Evolutionary conservation across 2,329 filamentous ascomycete genomes (phyloP), one percentile per base, ranked within the genome.

Genomic region (Endocalyx cinctus): DNA sequence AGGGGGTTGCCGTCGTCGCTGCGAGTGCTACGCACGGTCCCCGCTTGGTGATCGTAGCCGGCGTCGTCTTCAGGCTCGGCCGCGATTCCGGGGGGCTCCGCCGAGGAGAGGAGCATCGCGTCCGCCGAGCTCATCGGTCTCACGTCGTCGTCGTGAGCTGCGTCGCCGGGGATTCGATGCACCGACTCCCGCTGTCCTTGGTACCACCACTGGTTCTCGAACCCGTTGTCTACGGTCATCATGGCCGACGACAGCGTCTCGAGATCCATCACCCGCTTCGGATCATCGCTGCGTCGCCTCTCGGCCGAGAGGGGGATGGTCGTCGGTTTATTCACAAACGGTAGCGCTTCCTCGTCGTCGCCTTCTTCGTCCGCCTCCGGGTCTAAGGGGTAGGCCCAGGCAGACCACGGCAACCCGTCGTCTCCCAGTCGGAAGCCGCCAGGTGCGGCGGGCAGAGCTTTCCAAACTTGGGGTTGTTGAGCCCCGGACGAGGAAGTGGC

Each of bases 121-220:
- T 54, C 53, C 6, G 48, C 48, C 33, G 46, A 48, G 19, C 43
- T 58, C 39, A 45, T 31, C 25, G 37, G 45, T 17, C 41, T 39
- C 26, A 39, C 20, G 29, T 50, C 28, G 25, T 51, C 34, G n/a
- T 46, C 41, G 13, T 42, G 41, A 12, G 20, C 20, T n/a, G 44
- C 39, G n/a, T 48, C 42, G 10, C 39, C 29, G 1, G 48, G 44
- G 17, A 40, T 34, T 31, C 45, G 39, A 12, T 41, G 38, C 15
- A 44, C 51, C 2, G 51, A 41, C 30, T 58, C 54, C 2, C 61
- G 52, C 7, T 39, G 37, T 1, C 70, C 71, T 40, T 69, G 67
- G 43, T 74, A 66, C 71, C 72, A 75, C 70, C 71, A 74, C 50
- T 75, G 70, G 40, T 69, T 66, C 54, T 76, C 72, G 42, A 76